Conservation (phyloP, 768 basidiomycete species). For the Rossbeevera mucosa region DNA sequence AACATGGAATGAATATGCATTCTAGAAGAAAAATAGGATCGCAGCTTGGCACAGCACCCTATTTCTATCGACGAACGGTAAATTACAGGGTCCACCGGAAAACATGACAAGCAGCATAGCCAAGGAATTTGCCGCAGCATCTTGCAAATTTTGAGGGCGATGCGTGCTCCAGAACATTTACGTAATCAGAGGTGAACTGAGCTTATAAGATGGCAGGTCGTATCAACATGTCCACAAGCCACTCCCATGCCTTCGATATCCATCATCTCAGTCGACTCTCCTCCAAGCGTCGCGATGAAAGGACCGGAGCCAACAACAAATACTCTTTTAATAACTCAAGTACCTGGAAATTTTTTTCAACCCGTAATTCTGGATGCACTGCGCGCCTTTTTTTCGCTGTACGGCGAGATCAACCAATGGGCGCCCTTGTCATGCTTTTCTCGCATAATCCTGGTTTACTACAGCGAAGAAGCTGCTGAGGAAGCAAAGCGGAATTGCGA, state of each 20-base stretch:
- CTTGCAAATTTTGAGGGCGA: slow-evolving; percentile 2
- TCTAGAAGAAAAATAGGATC: slow-evolving; percentile 12
- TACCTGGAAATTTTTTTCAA: slow-evolving; percentile 77
- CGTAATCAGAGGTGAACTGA: slow-evolving; percentile 8
- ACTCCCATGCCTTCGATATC: slow-evolving; percentile 27
- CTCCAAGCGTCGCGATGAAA: neutral
- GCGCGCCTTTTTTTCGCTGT: slow-evolving; percentile 64
- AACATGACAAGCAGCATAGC: slow-evolving; percentile 17
- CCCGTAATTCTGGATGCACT: slow-evolving; percentile 63
- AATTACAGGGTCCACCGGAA: slow-evolving; percentile 11
- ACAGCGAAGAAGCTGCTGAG: slow-evolving; percentile 57
- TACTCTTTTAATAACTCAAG: slow-evolving; percentile 73
- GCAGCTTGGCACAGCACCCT: slow-evolving; percentile 9
- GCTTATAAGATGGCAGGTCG: slow-evolving; percentile 10
- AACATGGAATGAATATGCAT: slow-evolving; percentile 13
- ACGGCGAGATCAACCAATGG: slow-evolving; percentile 87
- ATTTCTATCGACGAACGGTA: neutral
- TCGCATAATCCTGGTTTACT: slow-evolving; percentile 79
- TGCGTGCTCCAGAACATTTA: slow-evolving; percentile 13
- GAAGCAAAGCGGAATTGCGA: slow-evolving; percentile 63
- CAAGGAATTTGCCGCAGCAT: slow-evolving; percentile 1
- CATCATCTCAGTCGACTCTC: slow-evolving; percentile 18
- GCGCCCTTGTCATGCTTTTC: slow-evolving; percentile 79
- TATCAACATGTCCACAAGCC: slow-evolving; percentile 4
- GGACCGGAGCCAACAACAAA: slow-evolving; percentile 55